These are phyloP conservation scores for Byssochlamys sp. DNA, from an alignment of 2,329 filamentous ascomycete genomes.

Conservation along the genomic window DNA sequence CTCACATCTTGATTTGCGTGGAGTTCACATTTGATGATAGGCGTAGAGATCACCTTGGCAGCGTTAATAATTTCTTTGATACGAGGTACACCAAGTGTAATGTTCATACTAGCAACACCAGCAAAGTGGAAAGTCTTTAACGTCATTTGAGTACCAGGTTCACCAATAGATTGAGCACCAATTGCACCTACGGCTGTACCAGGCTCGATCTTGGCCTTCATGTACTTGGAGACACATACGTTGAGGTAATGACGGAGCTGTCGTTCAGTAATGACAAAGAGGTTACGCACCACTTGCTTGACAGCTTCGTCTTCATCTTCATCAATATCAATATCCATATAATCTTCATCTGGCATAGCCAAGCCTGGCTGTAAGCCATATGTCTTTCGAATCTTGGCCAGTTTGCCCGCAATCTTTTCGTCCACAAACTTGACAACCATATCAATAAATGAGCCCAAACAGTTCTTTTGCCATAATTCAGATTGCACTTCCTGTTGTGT, in stretches of 20 bases:
- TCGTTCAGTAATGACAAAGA: no score
- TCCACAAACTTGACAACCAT: no score
- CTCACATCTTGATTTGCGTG: conserved; percentile 64
- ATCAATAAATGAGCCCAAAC: no score
- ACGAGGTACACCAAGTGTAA: conserved; percentile 96
- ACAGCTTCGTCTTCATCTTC: no score
- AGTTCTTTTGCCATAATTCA: no score
- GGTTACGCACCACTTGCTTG: no score
- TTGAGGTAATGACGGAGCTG: conserved; percentile 73
- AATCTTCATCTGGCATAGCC: no score
- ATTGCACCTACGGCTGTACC: conserved; percentile 93
- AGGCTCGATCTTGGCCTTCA: conserved; percentile 81
- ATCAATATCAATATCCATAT: no score
- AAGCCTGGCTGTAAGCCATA: no score
- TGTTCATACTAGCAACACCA: conserved; percentile 98
- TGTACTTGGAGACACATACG: conserved; percentile 87
- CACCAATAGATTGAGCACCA: conserved; percentile 93
- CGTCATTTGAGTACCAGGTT: conserved; percentile 98
- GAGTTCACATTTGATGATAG: conserved; percentile 79
- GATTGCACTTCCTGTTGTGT: no score
- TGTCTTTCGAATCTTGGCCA: no score
- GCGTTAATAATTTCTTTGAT: conserved; percentile 99
- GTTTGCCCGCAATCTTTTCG: no score
- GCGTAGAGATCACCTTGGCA: conserved; percentile 84
- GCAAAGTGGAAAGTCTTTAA: conserved; percentile 99